Evolutionary conservation across 2,329 filamentous ascomycete species (phyloP).

Genomic region (Ceratocystiopsis brevicomis): DNA sequence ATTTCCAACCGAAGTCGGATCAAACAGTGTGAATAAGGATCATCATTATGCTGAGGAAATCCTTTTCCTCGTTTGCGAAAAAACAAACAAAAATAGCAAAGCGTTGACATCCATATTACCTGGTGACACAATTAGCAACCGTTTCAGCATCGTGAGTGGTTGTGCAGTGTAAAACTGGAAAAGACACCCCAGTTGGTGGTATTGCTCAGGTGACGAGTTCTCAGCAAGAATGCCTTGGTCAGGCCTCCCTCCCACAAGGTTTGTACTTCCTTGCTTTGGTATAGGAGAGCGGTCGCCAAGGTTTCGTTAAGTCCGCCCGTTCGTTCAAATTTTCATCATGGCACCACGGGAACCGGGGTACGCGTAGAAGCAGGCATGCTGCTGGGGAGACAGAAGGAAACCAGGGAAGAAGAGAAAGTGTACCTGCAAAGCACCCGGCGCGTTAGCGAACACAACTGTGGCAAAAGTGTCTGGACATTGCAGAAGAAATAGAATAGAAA

Average conservation of each 20-base stretch:
- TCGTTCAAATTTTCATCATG: conserved; percentile 49
- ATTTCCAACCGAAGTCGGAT: conserved; percentile 28
- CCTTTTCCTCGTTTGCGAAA: no score
- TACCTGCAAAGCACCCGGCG: background rate
- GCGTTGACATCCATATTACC: background rate
- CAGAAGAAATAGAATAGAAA: conserved; percentile 5
- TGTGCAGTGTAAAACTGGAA: background rate
- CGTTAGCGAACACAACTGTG: no score
- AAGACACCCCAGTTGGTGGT: conserved; percentile 1
- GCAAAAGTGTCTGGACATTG: no score
- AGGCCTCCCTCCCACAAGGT: conserved; percentile 31
- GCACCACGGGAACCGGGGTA: conserved; percentile 9
- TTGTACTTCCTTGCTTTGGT: conserved; percentile 42
- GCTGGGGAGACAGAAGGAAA: background rate
- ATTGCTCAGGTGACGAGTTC: conserved; percentile 43
- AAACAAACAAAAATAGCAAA: conserved; percentile 1
- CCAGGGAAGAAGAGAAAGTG: background rate
- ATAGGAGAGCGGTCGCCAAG: conserved; percentile 22
- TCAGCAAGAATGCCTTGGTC: conserved; percentile 40
- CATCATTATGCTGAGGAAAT: conserved; percentile 23
- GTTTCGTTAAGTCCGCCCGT: conserved; percentile 51
- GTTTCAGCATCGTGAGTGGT: background rate
- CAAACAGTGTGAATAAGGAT: conserved; percentile 43
- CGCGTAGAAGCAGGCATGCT: conserved; percentile 9
- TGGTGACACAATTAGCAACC: background rate